phyloP scores from a whole-genome alignment of 495 filamentous ascomycete genomes.

The Gamarada debralockiae region DNA sequence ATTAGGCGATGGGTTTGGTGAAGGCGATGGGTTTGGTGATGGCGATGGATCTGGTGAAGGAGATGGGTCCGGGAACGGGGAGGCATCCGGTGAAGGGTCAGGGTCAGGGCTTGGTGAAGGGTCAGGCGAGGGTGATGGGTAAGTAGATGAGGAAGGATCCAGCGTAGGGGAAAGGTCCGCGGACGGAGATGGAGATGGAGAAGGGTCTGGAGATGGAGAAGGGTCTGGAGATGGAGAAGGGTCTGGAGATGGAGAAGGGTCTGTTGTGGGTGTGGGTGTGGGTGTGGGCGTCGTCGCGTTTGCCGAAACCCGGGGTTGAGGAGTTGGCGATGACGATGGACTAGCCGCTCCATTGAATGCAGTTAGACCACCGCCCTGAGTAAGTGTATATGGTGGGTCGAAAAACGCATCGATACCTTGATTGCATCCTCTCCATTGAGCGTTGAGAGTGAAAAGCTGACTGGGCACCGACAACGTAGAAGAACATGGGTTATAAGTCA shows the following conservation, averaged over 20 bases:
- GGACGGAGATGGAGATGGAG: not conserved
- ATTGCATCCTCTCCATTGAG: constrained; percentile 1
- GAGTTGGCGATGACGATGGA: too few relatives aligned
- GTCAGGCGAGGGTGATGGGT: too few relatives aligned
- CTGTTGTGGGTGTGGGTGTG: too few relatives aligned
- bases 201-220: not conserved
- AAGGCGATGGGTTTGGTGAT: not conserved
- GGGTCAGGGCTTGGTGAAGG: too few relatives aligned
- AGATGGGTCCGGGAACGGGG: too few relatives aligned
- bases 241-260: too few relatives aligned
- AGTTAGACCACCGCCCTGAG: not conserved
- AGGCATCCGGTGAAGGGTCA: too few relatives aligned
- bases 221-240: not conserved
- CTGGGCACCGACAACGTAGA: constrained; percentile 2
- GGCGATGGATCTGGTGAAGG: not conserved
- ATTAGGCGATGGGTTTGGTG: not conserved
- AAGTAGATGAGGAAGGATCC: too few relatives aligned
- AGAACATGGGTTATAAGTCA: constrained; percentile 1
- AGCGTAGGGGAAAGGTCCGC: not conserved
- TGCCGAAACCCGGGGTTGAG: too few relatives aligned
- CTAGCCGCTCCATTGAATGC: not conserved
- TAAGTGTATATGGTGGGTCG: constrained; percentile 7
- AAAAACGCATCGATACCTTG: constrained; percentile 5
- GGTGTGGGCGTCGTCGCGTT: too few relatives aligned
- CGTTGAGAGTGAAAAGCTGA: not conserved